phyloP scores from a whole-genome alignment of 768 basidiomycete genomes.

The Podaxis mareebaensis region DNA sequence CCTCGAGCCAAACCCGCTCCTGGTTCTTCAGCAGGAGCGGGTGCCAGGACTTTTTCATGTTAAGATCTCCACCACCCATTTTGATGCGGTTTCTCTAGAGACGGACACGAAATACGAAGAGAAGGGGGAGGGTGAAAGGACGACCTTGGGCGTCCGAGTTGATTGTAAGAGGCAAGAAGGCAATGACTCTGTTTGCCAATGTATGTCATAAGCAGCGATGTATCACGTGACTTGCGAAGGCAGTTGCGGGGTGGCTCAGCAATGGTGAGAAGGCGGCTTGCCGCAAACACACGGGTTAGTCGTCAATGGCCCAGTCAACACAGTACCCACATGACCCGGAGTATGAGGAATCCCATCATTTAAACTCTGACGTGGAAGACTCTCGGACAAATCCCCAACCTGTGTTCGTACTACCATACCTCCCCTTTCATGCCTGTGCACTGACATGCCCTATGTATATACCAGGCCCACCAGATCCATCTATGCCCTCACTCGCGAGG shows the following conservation, averaged over 20 bases:
- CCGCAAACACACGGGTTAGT: constrained; percentile 9
- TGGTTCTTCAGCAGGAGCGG: constrained; percentile 97
- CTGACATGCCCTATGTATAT: constrained; percentile 20
- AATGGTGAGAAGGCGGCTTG: background rate
- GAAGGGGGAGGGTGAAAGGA: constrained; percentile 1
- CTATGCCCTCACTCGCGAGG: constrained; percentile 79
- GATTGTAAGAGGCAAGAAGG: background rate
- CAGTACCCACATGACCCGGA: constrained; percentile 34
- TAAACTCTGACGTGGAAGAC: constrained; percentile 27
- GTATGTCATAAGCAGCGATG: background rate
- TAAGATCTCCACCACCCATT: constrained; percentile 98
- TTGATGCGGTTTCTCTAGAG: constrained; percentile 41
- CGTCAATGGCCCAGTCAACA: constrained; percentile 37
- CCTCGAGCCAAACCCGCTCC: constrained; percentile 99
- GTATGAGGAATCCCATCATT: constrained; percentile 34
- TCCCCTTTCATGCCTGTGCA: constrained; percentile 15
- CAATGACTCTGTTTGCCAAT: constrained; percentile 8
- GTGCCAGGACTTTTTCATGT: constrained; percentile 99
- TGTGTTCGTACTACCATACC: constrained; percentile 25
- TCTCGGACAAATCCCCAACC: constrained; percentile 20
- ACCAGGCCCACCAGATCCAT: constrained; percentile 75
- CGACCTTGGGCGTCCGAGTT: background rate
- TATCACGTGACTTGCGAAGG: constrained; percentile 1
- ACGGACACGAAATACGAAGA: constrained; percentile 12
- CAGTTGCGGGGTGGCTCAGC: background rate